A percentile compares a stretch with the other conserved stretches of the same genome.
These are phyloP conservation scores for Rhamnella rubrinervis DNA, from an alignment of 331 rosid species.

Conservation along the genomic window DNA sequence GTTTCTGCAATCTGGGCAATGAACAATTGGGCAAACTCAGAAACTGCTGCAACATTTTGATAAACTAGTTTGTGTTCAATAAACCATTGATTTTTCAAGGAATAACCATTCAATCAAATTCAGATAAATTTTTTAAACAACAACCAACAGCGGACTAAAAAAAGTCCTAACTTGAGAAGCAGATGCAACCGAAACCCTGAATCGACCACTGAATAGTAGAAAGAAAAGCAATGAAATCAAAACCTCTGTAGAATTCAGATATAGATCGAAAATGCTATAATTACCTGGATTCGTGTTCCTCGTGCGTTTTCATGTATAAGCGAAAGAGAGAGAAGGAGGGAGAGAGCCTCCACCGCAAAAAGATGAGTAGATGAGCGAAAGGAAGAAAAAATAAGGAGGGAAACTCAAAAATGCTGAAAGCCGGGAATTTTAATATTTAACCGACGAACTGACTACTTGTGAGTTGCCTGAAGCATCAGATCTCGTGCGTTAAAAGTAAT, in stretches of 20 bases:
- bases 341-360: not conserved
- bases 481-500: too few relatives aligned
- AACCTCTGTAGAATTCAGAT: not conserved
- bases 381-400: conserved; percentile 22
- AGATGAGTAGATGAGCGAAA: not conserved
- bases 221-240: not conserved
- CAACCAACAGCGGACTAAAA: not conserved
- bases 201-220: not conserved
- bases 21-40: too few relatives aligned
- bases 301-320: not conserved
- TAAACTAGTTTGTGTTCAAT: not conserved
- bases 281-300: conserved; percentile 15
- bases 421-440: not conserved
- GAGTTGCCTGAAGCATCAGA: too few relatives aligned
- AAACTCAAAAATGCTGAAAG: conserved; percentile 21
- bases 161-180: not conserved
- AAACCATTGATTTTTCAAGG: not conserved
- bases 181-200: not conserved
- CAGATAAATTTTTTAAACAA: not conserved
- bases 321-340: not conserved
- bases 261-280: not conserved
- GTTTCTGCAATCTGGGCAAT: not conserved
- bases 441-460: too few relatives aligned
- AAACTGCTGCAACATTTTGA: not conserved
- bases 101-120: not conserved